A percentile compares a stretch with the other conserved stretches of the same genome.
phyloP scores from a whole-genome alignment of 495 filamentous ascomycete genomes.

The Podospora appendiculata region DNA sequence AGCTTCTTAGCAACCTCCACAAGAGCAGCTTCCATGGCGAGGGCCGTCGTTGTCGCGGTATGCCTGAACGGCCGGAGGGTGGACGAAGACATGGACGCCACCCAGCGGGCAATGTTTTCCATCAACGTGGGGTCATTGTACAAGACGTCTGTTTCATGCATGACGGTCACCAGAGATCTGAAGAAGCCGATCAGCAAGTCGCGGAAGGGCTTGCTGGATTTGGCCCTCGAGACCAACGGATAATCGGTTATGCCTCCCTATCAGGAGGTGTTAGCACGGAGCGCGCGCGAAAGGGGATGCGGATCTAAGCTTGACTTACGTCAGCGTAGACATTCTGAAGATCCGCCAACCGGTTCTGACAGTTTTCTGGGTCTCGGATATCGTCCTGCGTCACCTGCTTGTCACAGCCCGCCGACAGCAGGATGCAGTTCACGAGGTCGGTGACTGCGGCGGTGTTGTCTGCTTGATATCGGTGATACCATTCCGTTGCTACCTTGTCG shows the following conservation, averaged over 20 bases:
- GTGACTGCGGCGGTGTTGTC: constrained; percentile 61
- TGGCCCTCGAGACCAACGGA: constrained; percentile 78
- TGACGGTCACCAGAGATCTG: constrained; percentile 57
- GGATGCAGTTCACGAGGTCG: constrained; percentile 82
- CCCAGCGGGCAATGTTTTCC: constrained; percentile 81
- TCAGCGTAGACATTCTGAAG: constrained; percentile 74
- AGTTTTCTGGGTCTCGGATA: constrained; percentile 79
- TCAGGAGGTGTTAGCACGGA: constrained; percentile 17
- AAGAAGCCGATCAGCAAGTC: constrained; percentile 72
- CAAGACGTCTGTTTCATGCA: constrained; percentile 66
- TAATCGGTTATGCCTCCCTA: constrained; percentile 78
- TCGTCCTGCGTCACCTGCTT: constrained; percentile 66
- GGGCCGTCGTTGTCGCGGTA: constrained; percentile 74
- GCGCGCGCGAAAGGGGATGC: background rate
- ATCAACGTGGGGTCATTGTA: constrained; percentile 68
- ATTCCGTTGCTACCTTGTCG: constrained; percentile 72
- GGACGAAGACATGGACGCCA: constrained; percentile 78
- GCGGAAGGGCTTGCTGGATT: constrained; percentile 64
- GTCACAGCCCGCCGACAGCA: constrained; percentile 75
- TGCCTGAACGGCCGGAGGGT: constrained; percentile 81
- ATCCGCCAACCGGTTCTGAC: constrained; percentile 57
- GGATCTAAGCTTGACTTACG: constrained; percentile 25
- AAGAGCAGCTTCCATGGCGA: constrained; percentile 66
- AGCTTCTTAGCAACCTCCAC: constrained; percentile 65
- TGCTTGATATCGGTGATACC: constrained; percentile 66